Conservation (phyloP, 2,329 filamentous ascomycete genomes). For the Ascochyta pisi region DNA sequence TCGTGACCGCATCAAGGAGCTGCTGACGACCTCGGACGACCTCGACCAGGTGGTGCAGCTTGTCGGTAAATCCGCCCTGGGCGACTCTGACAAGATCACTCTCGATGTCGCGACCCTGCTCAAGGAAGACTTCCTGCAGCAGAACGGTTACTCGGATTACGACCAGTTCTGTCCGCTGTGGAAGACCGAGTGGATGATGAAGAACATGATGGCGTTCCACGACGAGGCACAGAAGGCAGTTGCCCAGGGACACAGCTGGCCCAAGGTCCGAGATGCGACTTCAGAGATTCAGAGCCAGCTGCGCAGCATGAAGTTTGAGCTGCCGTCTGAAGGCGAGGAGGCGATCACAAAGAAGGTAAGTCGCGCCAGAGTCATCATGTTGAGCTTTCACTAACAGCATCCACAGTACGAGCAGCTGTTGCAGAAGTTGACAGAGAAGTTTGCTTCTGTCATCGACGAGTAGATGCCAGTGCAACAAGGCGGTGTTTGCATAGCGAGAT, state of each 20-base stretch:
- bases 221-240: constrained; percentile 97
- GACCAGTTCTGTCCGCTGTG: constrained; percentile 99
- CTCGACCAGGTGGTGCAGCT: constrained; percentile 98
- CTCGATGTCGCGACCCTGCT: constrained; percentile 88
- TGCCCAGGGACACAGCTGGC: constrained; percentile 88
- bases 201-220: constrained; percentile 97
- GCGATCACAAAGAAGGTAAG: constrained; percentile 81
- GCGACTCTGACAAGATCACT: constrained; percentile 97
- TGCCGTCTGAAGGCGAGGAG: constrained; percentile 85
- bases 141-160: constrained; percentile 99
- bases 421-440: constrained; percentile 95
- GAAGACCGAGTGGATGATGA: constrained; percentile 99
- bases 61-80: constrained; percentile 95
- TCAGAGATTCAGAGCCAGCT: constrained; percentile 83
- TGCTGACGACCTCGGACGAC: constrained; percentile 94
- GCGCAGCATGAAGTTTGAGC: constrained; percentile 95
- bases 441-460: constrained; percentile 94
- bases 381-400: constrained; percentile 48
- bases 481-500: constrained; percentile 35
- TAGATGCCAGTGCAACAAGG: constrained; percentile 56
- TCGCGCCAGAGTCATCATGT: not conserved
- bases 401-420: constrained; percentile 86
- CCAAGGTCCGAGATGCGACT: constrained; percentile 90
- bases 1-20: constrained; percentile 90
- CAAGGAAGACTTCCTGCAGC: constrained; percentile 99